Conservation (phyloP, 2,329 filamentous ascomycete species). For the Talaromyces atroroseus region DNA sequence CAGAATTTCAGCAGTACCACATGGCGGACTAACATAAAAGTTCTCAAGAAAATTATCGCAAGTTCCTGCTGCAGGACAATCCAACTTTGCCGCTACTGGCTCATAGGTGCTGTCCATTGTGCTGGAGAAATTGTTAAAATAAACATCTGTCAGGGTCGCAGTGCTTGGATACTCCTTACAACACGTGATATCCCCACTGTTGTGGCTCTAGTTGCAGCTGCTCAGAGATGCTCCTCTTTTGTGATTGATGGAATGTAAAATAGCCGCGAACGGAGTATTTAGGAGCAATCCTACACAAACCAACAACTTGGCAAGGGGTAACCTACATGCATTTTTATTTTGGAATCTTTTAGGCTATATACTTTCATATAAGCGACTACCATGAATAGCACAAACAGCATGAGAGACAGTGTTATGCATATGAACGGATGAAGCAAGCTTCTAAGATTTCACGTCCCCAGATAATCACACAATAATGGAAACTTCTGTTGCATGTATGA, state of each 20-base stretch:
- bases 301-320: neutral
- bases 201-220: slow-evolving; percentile 34
- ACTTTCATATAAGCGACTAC: neutral
- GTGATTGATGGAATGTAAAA: slow-evolving; percentile 1
- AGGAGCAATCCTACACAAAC: neutral
- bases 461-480: no score
- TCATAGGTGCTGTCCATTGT: slow-evolving; percentile 35
- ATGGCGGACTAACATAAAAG: slow-evolving; percentile 31
- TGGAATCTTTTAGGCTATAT: neutral
- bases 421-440: no score
- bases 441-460: no score
- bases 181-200: slow-evolving; percentile 32
- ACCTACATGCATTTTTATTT: neutral
- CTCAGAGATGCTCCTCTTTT: neutral
- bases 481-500: no score
- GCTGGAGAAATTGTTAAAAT: slow-evolving; percentile 35
- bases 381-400: no score
- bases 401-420: no score
- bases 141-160: slow-evolving; percentile 30
- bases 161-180: slow-evolving; percentile 32
- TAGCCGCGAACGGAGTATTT: neutral
- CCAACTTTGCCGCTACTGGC: slow-evolving; percentile 31
- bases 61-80: slow-evolving; percentile 34
- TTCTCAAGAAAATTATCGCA: slow-evolving; percentile 32
- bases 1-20: slow-evolving; percentile 28